Conservation (phyloP, 2,329 filamentous ascomycete genomes). For the Exophiala spinifera region DNA sequence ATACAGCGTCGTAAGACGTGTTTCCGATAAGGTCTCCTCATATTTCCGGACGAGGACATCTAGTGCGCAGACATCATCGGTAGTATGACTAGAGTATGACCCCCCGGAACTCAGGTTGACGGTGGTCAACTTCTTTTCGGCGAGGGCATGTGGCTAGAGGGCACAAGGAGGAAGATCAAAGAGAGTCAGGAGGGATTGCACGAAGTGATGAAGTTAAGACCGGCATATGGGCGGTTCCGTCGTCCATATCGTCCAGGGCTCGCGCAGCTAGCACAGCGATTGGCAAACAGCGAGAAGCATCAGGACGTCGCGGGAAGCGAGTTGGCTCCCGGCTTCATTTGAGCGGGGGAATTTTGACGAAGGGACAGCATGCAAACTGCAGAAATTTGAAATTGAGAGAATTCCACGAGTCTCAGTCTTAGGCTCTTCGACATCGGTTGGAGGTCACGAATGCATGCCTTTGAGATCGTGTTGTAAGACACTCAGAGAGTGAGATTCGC, state of each 20-base stretch:
- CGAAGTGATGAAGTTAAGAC: not conserved
- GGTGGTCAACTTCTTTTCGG: not conserved
- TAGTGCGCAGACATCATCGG: conserved; percentile 20
- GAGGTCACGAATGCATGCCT: not conserved
- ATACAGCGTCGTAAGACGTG: conserved; percentile 12
- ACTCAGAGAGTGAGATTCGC: not conserved
- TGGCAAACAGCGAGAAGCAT: not conserved
- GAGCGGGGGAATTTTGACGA: not conserved
- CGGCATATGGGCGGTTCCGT: not conserved
- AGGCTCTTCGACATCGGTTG: not conserved
- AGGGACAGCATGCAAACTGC: not conserved
- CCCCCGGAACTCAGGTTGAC: conserved; percentile 1
- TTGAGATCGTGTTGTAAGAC: not conserved
- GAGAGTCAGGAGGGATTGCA: not conserved
- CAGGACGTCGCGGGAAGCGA: not conserved
- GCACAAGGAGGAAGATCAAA: not conserved
- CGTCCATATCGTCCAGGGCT: not conserved
- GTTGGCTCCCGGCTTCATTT: not conserved
- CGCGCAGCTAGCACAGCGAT: not conserved
- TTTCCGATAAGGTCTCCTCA: conserved; percentile 13
- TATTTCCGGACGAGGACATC: conserved; percentile 16
- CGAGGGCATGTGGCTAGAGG: not conserved
- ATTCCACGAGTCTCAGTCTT: not conserved
- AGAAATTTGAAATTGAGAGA: not conserved
- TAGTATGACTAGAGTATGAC: conserved; percentile 1